Percentiles rank a stretch among this genome's conserved stretches.
Conservation (phyloP, 2,329 filamentous ascomycete species). For the Neurospora sp. region DNA sequence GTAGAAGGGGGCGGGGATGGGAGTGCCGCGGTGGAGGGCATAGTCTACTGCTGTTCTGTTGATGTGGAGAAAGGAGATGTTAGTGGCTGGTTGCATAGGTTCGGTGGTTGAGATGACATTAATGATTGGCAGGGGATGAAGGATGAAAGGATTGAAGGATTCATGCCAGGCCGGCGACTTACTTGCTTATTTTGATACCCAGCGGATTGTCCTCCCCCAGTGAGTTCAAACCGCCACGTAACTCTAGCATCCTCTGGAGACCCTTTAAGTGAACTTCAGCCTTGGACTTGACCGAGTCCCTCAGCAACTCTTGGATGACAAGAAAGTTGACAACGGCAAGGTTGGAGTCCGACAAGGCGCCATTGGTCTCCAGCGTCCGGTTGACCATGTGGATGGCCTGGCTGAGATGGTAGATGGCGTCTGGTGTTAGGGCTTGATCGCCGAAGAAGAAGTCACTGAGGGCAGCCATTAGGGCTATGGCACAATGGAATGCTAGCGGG, state of each 20-base stretch:
- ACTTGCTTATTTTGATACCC: conserved; percentile 5
- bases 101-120: not conserved
- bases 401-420: conserved; percentile 2
- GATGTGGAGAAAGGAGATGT: not conserved
- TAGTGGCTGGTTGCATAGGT: not conserved
- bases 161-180: not conserved
- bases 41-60: conserved; percentile 4
- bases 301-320: not conserved
- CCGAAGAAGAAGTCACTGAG: conserved; percentile 4
- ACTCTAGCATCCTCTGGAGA: conserved; percentile 2
- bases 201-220: not conserved
- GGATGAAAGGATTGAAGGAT: not conserved
- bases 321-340: conserved; percentile 5
- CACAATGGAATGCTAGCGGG: conserved; percentile 1
- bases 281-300: not conserved
- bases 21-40: conserved; percentile 4
- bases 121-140: too few species aligned
- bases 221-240: conserved; percentile 1
- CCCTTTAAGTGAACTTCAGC: conserved; percentile 2
- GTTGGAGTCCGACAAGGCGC: conserved; percentile 2
- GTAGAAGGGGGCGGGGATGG: not conserved
- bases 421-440: not conserved
- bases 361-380: not conserved
- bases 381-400: conserved; percentile 5
- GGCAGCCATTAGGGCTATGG: conserved; percentile 3